phyloP scores from a whole-genome alignment of 1,139 yeast genomes.

The Blastobotrys illinoisensis region DNA sequence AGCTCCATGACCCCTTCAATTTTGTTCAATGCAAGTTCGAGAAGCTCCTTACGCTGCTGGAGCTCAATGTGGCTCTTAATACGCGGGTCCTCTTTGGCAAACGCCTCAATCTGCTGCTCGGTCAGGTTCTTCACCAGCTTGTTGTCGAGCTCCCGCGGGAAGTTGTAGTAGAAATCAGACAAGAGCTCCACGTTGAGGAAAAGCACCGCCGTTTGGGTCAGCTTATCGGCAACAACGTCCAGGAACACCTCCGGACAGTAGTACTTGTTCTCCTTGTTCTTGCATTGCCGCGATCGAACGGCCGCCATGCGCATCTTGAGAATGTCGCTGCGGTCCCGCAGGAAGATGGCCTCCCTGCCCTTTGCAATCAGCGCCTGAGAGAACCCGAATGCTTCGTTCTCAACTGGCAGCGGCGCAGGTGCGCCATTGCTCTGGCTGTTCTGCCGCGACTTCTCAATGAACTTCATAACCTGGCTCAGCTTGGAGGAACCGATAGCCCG shows the following conservation, averaged over 20 bases:
- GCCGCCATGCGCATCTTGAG: slow-evolving; percentile 72
- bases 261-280: slow-evolving; percentile 71
- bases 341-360: slow-evolving; percentile 82
- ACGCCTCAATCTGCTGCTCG: slow-evolving; percentile 73
- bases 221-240: slow-evolving; percentile 86
- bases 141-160: slow-evolving; percentile 87
- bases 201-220: slow-evolving; percentile 87
- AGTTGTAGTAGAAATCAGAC: slow-evolving; percentile 91
- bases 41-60: slow-evolving; percentile 84
- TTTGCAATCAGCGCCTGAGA: slow-evolving; percentile 58
- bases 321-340: slow-evolving; percentile 68
- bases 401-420: slow-evolving; percentile 22
- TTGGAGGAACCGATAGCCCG: slow-evolving; percentile 77
- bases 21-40: slow-evolving; percentile 76
- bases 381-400: slow-evolving; percentile 69
- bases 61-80: slow-evolving; percentile 84
- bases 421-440: slow-evolving; percentile 33
- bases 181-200: slow-evolving; percentile 89
- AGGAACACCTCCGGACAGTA: slow-evolving; percentile 92
- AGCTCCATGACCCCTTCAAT: slow-evolving; percentile 84
- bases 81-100: slow-evolving; percentile 94
- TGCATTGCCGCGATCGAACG: slow-evolving; percentile 71
- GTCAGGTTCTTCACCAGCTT: slow-evolving; percentile 60
- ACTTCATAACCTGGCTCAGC: slow-evolving; percentile 74
- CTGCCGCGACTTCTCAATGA: slow-evolving; percentile 48